Evolutionary conservation across 495 filamentous ascomycete genomes (phyloP), one percentile per base, ranked within the genome.

Genomic region (Halenospora varia): DNA sequence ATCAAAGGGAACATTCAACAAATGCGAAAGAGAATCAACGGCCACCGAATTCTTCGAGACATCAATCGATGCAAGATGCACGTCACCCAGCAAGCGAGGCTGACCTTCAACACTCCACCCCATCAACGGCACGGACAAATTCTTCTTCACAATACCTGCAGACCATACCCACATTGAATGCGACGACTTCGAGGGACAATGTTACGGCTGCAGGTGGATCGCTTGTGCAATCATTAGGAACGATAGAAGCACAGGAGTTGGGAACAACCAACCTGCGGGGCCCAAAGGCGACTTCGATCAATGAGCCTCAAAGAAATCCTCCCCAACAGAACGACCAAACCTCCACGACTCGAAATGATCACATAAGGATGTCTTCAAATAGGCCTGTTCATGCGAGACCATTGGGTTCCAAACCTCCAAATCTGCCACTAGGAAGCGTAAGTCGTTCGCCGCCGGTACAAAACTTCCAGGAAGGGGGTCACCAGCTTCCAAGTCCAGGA

Each of bases 1-100:
- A 67, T 24, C 68, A 65, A 1, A n/a, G 17, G 19, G n/a, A 6
- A n/a, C 42, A n/a, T 9, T 6, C 8, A 20, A 20, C 29, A 13
- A 35, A 35, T 35, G 13, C 29, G 6, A 29, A 55, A 25, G 48
- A 48, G 18, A 56, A 55, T 51, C 58, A 56, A 17, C 39, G 25
- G 15, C 24, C 11, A 45, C 13, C 29, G 29, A 35, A 6, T 4
- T 13, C 24, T n/a, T 23, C 51, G 41, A 53, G 25, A 9, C 18
- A n/a, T 41, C 13, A 19, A 4, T 39, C 51, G 20, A 13, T 22
- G 11, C 17, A 20, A 15, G 20, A 53, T 18, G 26, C 11, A 53
- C 18, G 22, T 25, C 19, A 19, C 11, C 41, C 39, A 13, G 3
- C 39, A 45, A 35, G 18, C 20, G 51, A 45, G 25, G 26, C 26